Base-by-base conservation (phyloP, 768 basidiomycete genomes). In the Termitomyces sp. region DNA sequence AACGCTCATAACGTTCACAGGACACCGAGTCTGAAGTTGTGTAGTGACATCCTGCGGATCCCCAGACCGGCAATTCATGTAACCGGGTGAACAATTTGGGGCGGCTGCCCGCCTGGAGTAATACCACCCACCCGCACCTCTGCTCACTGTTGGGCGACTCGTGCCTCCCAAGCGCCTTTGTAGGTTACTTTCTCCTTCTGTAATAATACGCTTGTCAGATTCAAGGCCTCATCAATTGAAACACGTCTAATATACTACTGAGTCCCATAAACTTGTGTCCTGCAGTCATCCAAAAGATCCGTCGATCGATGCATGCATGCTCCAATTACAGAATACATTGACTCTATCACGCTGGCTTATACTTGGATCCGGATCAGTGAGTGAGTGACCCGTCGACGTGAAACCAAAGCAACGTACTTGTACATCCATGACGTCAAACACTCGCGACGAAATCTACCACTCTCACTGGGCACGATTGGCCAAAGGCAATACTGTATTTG, bases 401-500 rank as follows among this genome's bases (percentile, higher is more conserved):
- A 21, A 17, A 12, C 15, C 2, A 48, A 24, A 19, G 15, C 21
- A 17, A 22, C 22, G 22, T 37, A 22, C 32, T 47, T 3, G 19
- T 22, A 47, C 19, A 34, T 47, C 46, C 30, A 32, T 32, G 9
- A 10, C 10, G 30, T 32, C 19, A 8, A 48, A 48, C 14, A 35
- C 48, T 26, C 22, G 6, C 17, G 10, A 24, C 21, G 10, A 37
- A 48, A 22, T 17, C 35, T 49, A 50, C 38, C 6, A 26, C 49
- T 38, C 35, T 50, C 37, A 38, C 38, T 50, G 28, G 14, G 37
- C 1, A 50, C 37, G 76, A 64, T 71, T 78, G 54, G 79, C 67
- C 58, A 90, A 67, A 19, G 91, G 90, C 37, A 50, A 19, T 60
- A 92, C 78, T 1, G 70, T 58, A 51, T 81, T 76, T 28, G 71